Base-by-base conservation (phyloP, 169 alveolate genomes). In the Cyclospora cayetanensis region DNA sequence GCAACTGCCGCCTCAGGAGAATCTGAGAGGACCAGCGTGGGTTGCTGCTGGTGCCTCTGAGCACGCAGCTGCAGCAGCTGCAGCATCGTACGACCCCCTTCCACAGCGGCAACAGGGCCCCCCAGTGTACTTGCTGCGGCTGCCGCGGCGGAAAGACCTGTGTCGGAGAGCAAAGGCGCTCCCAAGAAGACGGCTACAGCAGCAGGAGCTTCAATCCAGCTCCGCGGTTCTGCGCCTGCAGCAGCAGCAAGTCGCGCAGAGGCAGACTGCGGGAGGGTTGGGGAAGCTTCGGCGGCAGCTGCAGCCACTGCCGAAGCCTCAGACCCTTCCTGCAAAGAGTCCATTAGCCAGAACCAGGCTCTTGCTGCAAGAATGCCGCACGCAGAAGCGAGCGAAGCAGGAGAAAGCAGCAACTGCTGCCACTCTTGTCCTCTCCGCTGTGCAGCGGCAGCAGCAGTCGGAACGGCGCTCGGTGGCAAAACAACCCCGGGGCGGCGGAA, bases 221-320 rank as follows among this genome's bases (percentile, higher is more conserved):
- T 39, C 43, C 27, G 12, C n/a, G 91, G 91, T 46, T 83, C 91
- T 7, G 91, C 91, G 5, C 79, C 91, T 7, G 82, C 91, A 4
- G 91, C 91, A 29, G 82, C 72, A 4, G 91, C 91, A 4, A 63
- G 66, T 34, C 91, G 2, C 3, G 82, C 91, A 15, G 66, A 35
- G 37, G 79, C 20, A 37, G 90, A 80, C 53, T 34, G 77, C 31
- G 74, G 43, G 37, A 55, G 53, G 41, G n/a, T n/a, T 29, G 52
- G 25, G 25, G 72, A 50, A 20, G 83, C 20, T 35, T 46, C 4
- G 35, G 82, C 91, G 39, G 91, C 82, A 22, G 63, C 82, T 20
- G 83, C 83, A 31, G 83, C 55, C 2, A 53, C 83, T 34, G 83
- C 83, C 7, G 83, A 9, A 15, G 83, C 72, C 77, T 22, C 60